Percentiles rank a stretch among this genome's conserved stretches.
phyloP scores from a whole-genome alignment of 148 eudicot species.

The Selenicereus undatus region DNA sequence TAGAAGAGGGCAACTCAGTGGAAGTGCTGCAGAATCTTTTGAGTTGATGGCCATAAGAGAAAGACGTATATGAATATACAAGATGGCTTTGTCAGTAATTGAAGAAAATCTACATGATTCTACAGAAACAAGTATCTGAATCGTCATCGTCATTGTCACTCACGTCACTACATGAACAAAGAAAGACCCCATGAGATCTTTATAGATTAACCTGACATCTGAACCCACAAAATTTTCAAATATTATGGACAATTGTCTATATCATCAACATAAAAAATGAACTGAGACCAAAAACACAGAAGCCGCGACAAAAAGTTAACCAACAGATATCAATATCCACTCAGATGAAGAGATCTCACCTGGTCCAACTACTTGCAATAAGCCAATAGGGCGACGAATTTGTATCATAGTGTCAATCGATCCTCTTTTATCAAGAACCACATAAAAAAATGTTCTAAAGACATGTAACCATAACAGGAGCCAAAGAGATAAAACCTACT shows the following conservation, averaged over 20 bases:
- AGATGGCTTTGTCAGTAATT: constrained; percentile 8
- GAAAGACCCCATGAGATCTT: constrained; percentile 11
- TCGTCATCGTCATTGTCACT: constrained; percentile 46
- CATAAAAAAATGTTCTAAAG: too few relatives aligned
- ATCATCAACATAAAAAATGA: background rate
- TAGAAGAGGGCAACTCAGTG: background rate
- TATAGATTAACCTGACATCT: background rate
- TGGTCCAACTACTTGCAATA: background rate
- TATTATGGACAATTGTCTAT: background rate
- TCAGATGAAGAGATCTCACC: background rate
- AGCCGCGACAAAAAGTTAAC: background rate
- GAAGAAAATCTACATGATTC: constrained; percentile 39
- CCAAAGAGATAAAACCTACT: too few relatives aligned
- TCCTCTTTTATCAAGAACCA: too few relatives aligned
- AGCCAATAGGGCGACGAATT: too few relatives aligned
- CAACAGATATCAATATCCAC: background rate
- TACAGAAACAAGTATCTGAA: constrained; percentile 41
- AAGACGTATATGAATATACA: constrained; percentile 17
- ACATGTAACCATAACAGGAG: too few relatives aligned
- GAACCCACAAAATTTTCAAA: background rate
- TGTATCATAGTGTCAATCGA: too few relatives aligned
- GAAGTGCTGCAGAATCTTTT: constrained; percentile 11
- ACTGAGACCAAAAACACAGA: background rate
- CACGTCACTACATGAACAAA: constrained; percentile 39
- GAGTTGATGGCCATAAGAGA: background rate